Conservation (phyloP, 139 green algal species). For the Marvania coccoides region DNA sequence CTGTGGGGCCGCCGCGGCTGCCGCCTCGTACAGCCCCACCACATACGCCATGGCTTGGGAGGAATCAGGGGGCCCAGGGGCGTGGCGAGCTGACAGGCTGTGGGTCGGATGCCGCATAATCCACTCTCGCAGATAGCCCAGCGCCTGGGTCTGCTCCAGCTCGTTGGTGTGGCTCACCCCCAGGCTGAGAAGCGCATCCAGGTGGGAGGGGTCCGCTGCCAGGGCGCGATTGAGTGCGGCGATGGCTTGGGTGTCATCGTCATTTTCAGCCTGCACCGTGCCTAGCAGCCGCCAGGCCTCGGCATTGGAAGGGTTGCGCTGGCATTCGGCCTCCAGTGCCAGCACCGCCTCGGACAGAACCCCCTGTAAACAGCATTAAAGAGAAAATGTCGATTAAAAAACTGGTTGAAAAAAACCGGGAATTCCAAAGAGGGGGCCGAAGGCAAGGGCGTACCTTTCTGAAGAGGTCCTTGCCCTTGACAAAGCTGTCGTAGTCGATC, state of each 20-base stretch:
- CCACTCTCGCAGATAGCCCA: slow-evolving; percentile 67
- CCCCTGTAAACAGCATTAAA: slow-evolving; percentile 30
- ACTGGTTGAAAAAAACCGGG: too few relatives aligned
- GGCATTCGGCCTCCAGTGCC: slow-evolving; percentile 90
- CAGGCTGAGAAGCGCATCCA: slow-evolving; percentile 81
- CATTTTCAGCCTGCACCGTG: slow-evolving; percentile 94
- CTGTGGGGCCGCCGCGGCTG: slow-evolving; percentile 17
- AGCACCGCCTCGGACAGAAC: slow-evolving; percentile 87
- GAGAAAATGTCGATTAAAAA: neutral
- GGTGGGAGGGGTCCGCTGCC: slow-evolving; percentile 64
- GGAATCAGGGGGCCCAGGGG: slow-evolving; percentile 25
- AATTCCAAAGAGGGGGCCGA: neutral
- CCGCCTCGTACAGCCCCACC: slow-evolving; percentile 41
- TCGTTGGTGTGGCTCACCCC: slow-evolving; percentile 97
- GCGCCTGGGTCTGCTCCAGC: slow-evolving; percentile 68
- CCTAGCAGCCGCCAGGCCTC: slow-evolving; percentile 94
- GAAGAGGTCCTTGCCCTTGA: slow-evolving; percentile 77
- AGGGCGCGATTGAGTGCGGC: slow-evolving; percentile 74
- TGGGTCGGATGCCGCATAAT: slow-evolving; percentile 56
- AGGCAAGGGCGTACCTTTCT: slow-evolving; percentile 4
- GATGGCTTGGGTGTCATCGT: slow-evolving; percentile 93
- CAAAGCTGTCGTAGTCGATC: slow-evolving; percentile 49
- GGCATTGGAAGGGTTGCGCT: slow-evolving; percentile 57
- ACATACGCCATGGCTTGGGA: slow-evolving; percentile 47
- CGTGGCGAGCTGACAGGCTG: slow-evolving; percentile 4